Base-by-base conservation (phyloP, 768 basidiomycete genomes). In the Daedaleopsis nitida region DNA sequence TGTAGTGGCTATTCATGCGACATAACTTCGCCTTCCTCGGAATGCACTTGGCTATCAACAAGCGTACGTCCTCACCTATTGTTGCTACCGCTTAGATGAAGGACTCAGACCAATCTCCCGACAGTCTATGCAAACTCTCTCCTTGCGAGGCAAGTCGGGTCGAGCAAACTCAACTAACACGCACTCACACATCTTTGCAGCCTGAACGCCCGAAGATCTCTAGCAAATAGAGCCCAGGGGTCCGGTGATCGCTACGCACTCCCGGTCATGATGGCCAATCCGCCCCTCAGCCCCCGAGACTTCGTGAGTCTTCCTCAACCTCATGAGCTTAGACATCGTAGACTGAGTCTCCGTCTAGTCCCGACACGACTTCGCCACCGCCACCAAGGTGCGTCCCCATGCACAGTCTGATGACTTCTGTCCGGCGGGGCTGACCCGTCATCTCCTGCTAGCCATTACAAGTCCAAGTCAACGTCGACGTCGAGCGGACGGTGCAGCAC, bases 1-100 rank as follows among this genome's bases (percentile, higher is more conserved):
- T 32, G 6, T n/a, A 72, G 71, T 72, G 71, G 71, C 51, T 70
- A 4, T 58, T 60, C 5, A 68, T 69, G 66, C 58, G 60, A 9
- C 54, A 65, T 27, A 70, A 68, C 44, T 62, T 72, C 16, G 58
- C 68, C 1, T 72, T 68, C 55, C 59, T 72, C 49, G 71, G 64
- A 1, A 53, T 70, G 21, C 71, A 72, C 50, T 66, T 72, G n/a
- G 60, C 66, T 12, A 66, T 72, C 50, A 68, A 68, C 55, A 72
- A 72, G 54, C 62, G 70, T 69, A 52, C 52, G 67, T 55, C 2
- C 21, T 10, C 10, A 12, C 2, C 7, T 14, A 10, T 16, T 17
- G 5, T 10, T 8, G 12, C 49, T 35, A 9, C 14, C 23, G 5
- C 19, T 10, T 32, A 35, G 9, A 5, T 45, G 17, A 32, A 32